Base-by-base conservation (phyloP, 2,329 filamentous ascomycete genomes). In the Hyphodiscus sp. region DNA sequence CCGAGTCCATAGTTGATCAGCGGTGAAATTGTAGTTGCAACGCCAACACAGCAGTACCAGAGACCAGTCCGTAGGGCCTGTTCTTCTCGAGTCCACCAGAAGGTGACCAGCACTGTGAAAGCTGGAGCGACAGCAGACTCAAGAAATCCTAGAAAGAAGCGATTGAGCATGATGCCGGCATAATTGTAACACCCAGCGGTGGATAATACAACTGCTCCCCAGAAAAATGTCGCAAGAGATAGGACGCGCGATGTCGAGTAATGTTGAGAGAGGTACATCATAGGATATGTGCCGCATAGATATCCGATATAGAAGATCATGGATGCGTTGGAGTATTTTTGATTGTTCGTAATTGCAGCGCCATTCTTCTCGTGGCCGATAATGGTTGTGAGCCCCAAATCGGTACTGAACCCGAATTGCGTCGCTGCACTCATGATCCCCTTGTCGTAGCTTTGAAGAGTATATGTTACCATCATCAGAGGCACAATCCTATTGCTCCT, bases 101-200 rank as follows among this genome's bases (percentile, higher is more conserved):
- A 61, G 2, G 65, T 68, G 13, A 67, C 64, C 6, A 70, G 66
- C 2, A 69, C 58, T 60, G 69, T 69, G 53, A 68, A 71, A 11
- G 65, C 67, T 20, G 67, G 69, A 29, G 63, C 68, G 8, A 69
- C 63, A 13, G 63, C 67, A 5, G 64, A 64, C 46, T 71, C 70
- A 16, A 70, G 61, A 5, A 69, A 55, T 9, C 69, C 70, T 9
- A 72, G 61, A n/a, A 70, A 64, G 57, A 72, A 71, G 0, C 70
- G 57, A 13, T 67, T 67, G 0, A 61, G 58, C 18, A 69, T 63
- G 13, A 71, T 59, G 0, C 65, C 67, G 1, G 57, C 57, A 47
- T 65, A 69, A 7, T 63, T 64, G 11, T 55, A 63, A 29, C 65
- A 70, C 2, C 66, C 69, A 10, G 67, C 63, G 0, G 68, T 70